phyloP scores from a whole-genome alignment of 2,329 filamentous ascomycete genomes.

The Tolypocladium guangdongense region DNA sequence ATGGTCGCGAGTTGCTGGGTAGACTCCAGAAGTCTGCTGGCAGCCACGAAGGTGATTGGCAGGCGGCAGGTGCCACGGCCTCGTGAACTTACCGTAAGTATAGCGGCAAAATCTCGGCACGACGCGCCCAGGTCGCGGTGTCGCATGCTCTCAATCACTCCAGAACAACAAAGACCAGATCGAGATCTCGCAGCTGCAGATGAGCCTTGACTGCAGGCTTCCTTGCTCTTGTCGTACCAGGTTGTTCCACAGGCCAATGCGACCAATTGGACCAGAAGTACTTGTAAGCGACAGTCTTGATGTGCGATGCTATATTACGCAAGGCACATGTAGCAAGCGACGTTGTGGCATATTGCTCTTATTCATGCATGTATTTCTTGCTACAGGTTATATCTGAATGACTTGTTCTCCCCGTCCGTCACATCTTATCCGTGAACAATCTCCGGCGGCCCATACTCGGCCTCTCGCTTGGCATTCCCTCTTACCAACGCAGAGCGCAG shows the following conservation, averaged over 20 bases:
- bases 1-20: too few species aligned
- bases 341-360: too few species aligned
- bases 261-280: too few species aligned
- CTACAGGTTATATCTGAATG: slow-evolving; percentile 9
- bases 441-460: slow-evolving; percentile 17
- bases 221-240: too few species aligned
- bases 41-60: neutral
- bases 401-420: slow-evolving; percentile 19
- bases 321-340: too few species aligned
- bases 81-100: neutral
- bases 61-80: neutral
- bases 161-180: neutral
- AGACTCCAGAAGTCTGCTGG: too few species aligned
- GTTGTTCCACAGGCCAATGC: too few species aligned
- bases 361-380: neutral
- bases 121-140: neutral
- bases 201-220: too few species aligned
- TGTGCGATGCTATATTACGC: too few species aligned
- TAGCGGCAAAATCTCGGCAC: neutral
- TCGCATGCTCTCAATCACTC: too few species aligned
- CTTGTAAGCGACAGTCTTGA: too few species aligned
- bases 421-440: slow-evolving; percentile 25
- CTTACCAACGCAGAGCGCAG: slow-evolving; percentile 15
- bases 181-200: neutral
- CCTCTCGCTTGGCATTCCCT: slow-evolving; percentile 19